Percentiles rank a stretch among this genome's conserved stretches.
Evolutionary conservation across 2,329 filamentous ascomycete species (phyloP).

Genomic region (Aspergillus aculeatinus): DNA sequence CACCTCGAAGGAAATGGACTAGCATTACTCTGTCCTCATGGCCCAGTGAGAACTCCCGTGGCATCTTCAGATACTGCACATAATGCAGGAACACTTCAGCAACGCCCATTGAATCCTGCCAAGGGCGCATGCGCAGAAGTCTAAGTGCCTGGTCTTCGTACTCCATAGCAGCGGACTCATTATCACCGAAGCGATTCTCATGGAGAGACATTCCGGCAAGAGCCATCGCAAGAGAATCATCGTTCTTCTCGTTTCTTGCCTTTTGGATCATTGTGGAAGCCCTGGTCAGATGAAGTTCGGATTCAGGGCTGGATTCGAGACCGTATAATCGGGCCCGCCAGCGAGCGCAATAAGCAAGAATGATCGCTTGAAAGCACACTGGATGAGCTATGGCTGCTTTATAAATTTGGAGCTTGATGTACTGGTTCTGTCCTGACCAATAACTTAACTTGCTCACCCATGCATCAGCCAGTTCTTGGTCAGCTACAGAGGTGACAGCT

Average conservation of each 20-base stretch:
- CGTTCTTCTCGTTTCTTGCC: slow-evolving; percentile 19
- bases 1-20: slow-evolving; percentile 36
- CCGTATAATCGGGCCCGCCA: slow-evolving; percentile 34
- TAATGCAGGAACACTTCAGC: slow-evolving; percentile 37
- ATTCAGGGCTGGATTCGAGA: slow-evolving; percentile 23
- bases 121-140: slow-evolving; percentile 33
- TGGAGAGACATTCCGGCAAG: slow-evolving; percentile 38
- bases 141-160: slow-evolving; percentile 35
- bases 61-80: slow-evolving; percentile 32
- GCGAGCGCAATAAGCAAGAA: slow-evolving; percentile 40
- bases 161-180: slow-evolving; percentile 25
- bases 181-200: slow-evolving; percentile 40
- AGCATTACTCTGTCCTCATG: slow-evolving; percentile 29
- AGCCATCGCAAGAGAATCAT: slow-evolving; percentile 34
- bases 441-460: slow-evolving; percentile 40
- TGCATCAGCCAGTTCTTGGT: slow-evolving; percentile 35
- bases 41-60: slow-evolving; percentile 21
- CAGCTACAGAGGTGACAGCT: slow-evolving; percentile 24
- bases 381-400: slow-evolving; percentile 34
- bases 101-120: slow-evolving; percentile 23
- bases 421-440: slow-evolving; percentile 43
- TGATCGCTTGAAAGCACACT: slow-evolving; percentile 37
- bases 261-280: slow-evolving; percentile 31
- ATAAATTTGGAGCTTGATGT: slow-evolving; percentile 39
- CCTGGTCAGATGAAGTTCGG: slow-evolving; percentile 29